Evolutionary conservation across 83 land plant genomes (phyloP).

Genomic region (Picea mariana): DNA sequence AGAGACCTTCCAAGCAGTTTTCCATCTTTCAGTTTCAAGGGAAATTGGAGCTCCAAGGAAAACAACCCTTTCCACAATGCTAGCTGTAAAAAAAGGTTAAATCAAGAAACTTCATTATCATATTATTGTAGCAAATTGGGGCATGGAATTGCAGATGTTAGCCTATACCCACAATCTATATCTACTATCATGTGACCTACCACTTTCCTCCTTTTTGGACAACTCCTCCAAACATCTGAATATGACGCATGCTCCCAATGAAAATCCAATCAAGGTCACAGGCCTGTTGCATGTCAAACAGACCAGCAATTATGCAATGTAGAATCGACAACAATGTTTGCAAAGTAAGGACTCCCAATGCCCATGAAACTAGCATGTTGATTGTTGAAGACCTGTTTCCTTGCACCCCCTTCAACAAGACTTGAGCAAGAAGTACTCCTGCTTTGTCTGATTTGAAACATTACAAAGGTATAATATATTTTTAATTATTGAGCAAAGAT

Average conservation of each 20-base stretch:
- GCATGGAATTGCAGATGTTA: not conserved
- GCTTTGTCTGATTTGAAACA: slow-evolving; percentile 91
- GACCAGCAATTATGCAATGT: slow-evolving; percentile 10
- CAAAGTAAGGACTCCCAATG: not conserved
- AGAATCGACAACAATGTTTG: not conserved
- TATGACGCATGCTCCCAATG: slow-evolving; percentile 94
- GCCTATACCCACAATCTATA: slow-evolving; percentile 27
- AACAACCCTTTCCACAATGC: slow-evolving; percentile 87
- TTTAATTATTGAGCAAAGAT: not conserved
- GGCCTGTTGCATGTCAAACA: slow-evolving; percentile 63
- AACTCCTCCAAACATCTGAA: slow-evolving; percentile 85
- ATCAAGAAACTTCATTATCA: not conserved
- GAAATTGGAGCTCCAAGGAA: slow-evolving; percentile 51
- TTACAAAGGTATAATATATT: not conserved
- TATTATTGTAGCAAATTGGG: not conserved
- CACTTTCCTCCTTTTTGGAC: slow-evolving; percentile 68
- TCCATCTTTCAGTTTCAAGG: no score
- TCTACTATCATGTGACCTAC: slow-evolving; percentile 29
- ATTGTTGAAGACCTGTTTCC: slow-evolving; percentile 68
- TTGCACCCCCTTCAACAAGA: slow-evolving; percentile 75
- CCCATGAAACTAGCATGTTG: not conserved
- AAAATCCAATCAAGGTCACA: slow-evolving; percentile 89
- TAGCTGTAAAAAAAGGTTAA: slow-evolving; percentile 39
- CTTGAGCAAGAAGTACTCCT: slow-evolving; percentile 89
- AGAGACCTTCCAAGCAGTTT: no score